Evolutionary conservation across 2,329 filamentous ascomycete genomes (phyloP).

Genomic region (Calonectria ilicicola): DNA sequence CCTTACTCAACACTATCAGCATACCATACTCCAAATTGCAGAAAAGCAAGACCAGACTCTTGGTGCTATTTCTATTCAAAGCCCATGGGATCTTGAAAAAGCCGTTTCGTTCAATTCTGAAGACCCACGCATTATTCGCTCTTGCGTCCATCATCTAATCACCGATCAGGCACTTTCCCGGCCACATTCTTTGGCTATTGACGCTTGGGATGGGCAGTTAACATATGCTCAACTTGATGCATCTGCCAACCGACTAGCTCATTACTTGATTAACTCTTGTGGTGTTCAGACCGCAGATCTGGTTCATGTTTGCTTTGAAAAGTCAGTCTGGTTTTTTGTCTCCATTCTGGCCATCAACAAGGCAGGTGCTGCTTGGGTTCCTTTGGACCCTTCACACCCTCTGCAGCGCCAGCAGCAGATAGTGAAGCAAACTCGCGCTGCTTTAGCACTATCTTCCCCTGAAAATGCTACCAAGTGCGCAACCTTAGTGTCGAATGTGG

Average conservation of each 20-base stretch:
- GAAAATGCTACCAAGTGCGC: constrained; percentile 17
- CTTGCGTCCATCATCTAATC: constrained; percentile 14
- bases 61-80: background rate
- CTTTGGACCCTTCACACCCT: constrained; percentile 38
- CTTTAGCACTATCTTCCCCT: constrained; percentile 21
- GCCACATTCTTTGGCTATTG: background rate
- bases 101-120: background rate
- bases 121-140: background rate
- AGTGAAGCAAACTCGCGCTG: constrained; percentile 15
- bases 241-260: constrained; percentile 17
- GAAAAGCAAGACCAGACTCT: background rate
- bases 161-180: background rate
- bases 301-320: constrained; percentile 40
- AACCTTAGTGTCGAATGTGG: background rate
- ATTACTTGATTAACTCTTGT: constrained; percentile 2
- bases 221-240: constrained; percentile 22
- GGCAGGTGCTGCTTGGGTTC: constrained; percentile 39
- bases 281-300: constrained; percentile 10
- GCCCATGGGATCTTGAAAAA: background rate
- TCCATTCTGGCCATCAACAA: constrained; percentile 41
- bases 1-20: background rate
- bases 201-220: constrained; percentile 36
- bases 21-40: background rate
- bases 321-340: constrained; percentile 37
- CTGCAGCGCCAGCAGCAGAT: constrained; percentile 16